Evolutionary conservation across 345 rosid species (phyloP).

Genomic region (Syzygium aqueum): DNA sequence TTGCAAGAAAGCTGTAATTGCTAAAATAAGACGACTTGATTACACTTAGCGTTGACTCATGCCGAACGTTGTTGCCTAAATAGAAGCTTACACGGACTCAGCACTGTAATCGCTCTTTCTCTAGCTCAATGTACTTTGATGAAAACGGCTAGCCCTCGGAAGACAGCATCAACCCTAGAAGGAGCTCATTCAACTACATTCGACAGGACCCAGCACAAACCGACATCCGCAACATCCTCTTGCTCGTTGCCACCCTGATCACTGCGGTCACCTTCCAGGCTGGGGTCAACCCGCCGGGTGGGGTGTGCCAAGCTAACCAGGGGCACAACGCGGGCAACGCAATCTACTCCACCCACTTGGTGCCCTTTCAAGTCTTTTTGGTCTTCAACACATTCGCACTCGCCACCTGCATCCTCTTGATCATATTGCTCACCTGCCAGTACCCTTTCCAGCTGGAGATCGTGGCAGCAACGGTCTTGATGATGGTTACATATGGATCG

Average conservation of each 20-base stretch:
- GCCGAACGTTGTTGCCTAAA: neutral
- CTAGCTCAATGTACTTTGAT: neutral
- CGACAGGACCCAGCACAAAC: neutral
- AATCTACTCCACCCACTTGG: neutral
- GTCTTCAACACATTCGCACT: constrained; percentile 9
- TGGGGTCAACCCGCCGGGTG: constrained; percentile 12
- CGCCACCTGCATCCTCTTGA: constrained; percentile 5
- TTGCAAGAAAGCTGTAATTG: neutral
- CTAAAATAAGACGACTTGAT: neutral
- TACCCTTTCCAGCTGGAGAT: constrained; percentile 16
- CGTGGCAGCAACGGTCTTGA: neutral
- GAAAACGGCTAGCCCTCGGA: neutral
- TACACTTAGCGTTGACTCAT: neutral
- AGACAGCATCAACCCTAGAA: neutral
- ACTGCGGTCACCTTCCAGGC: constrained; percentile 11
- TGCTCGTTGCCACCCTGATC: constrained; percentile 2
- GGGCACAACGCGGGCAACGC: neutral
- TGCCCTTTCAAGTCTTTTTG: constrained; percentile 15
- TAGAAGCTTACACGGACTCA: neutral
- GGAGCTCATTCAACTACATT: constrained; percentile 7
- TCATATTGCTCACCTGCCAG: constrained; percentile 1
- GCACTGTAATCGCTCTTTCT: neutral
- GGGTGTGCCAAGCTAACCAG: constrained; percentile 7
- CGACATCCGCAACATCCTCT: constrained; percentile 1
- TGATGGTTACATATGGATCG: constrained; percentile 13